These are phyloP conservation scores for Eucalyptus erythrocorys DNA, from an alignment of 345 rosid species.

Conservation along the genomic window DNA sequence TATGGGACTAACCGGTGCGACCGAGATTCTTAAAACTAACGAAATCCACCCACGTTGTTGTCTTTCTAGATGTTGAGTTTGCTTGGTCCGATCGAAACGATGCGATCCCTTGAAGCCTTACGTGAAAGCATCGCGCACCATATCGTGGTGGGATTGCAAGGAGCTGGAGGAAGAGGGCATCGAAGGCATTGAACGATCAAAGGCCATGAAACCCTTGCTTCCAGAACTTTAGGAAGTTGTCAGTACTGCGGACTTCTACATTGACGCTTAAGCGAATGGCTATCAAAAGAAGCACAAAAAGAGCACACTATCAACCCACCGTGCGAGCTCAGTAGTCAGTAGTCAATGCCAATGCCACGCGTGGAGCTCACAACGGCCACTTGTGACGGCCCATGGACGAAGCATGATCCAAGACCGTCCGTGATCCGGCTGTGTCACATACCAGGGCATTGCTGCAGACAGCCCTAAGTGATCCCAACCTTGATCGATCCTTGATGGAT, in stretches of 20 bases:
- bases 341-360: neutral
- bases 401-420: too few relatives aligned
- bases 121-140: neutral
- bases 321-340: too few relatives aligned
- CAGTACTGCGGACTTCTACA: neutral
- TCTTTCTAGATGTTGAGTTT: neutral
- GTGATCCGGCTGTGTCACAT: too few relatives aligned
- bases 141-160: neutral
- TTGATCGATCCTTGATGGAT: too few relatives aligned
- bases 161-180: neutral
- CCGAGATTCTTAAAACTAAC: too few relatives aligned
- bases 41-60: neutral
- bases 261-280: neutral
- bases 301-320: neutral
- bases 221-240: neutral
- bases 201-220: neutral
- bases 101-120: too few relatives aligned
- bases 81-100: too few relatives aligned
- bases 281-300: accelerated
- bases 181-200: neutral
- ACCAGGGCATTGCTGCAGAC: too few relatives aligned
- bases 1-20: too few relatives aligned
- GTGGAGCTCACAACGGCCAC: neutral
- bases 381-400: too few relatives aligned
- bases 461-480: too few relatives aligned